A percentile compares a stretch with the other conserved stretches of the same genome.
Evolutionary conservation across 2,329 filamentous ascomycete genomes (phyloP).

Genomic region (Anthostomella pinea): DNA sequence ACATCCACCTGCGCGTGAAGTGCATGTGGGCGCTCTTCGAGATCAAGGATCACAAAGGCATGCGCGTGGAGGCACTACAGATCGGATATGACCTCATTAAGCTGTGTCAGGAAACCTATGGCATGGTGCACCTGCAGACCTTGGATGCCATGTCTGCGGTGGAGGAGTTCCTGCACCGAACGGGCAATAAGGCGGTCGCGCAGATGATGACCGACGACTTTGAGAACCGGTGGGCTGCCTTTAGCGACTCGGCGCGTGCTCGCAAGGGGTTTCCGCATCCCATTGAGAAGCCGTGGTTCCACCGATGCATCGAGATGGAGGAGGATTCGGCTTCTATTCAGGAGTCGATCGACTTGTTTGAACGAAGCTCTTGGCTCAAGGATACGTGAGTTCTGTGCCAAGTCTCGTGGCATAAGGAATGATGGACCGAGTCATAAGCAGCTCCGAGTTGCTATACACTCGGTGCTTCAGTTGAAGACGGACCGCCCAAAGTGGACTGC

Average conservation of each 20-base stretch:
- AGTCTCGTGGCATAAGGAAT: no score
- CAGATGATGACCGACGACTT: conserved; percentile 19
- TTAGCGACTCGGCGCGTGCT: conserved; percentile 11
- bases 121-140: conserved; percentile 26
- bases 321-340: conserved; percentile 24
- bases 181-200: conserved; percentile 13
- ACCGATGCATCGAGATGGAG: conserved; percentile 24
- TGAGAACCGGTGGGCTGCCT: conserved; percentile 18
- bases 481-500: no score
- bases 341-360: conserved; percentile 24
- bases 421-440: no score
- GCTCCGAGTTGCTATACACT: no score
- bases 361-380: conserved; percentile 18
- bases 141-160: conserved; percentile 28
- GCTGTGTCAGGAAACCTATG: conserved; percentile 22
- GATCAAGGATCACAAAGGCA: conserved; percentile 21
- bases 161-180: conserved; percentile 18
- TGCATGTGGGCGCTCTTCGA: conserved; percentile 26
- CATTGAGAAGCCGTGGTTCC: conserved; percentile 27
- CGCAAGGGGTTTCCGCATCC: conserved; percentile 21
- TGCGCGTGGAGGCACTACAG: conserved; percentile 18
- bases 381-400: no score
- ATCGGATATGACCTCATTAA: conserved; percentile 20
- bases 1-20: conserved; percentile 24
- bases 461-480: no score